Evolutionary conservation across 2,329 filamentous ascomycete species (phyloP), one percentile per base, ranked within the genome.

Genomic region (Pseudogymnoascus sp.): DNA sequence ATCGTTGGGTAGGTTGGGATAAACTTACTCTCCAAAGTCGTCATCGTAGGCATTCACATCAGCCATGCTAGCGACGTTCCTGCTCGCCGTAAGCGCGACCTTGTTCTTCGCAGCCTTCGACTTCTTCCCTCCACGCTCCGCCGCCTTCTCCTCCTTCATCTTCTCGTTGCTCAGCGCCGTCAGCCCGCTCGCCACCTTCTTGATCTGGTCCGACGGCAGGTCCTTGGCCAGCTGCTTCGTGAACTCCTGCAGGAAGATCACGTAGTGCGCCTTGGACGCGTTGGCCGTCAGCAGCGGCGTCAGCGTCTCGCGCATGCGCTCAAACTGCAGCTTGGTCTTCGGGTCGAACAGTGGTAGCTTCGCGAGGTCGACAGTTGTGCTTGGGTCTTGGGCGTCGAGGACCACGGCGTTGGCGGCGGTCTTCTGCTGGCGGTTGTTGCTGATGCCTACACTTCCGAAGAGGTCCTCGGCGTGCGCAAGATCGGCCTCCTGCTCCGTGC

Each of bases 151-250:
- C 77, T 97, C 93, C 81, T 92, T 96, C 88, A 97, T 88, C 83
- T 96, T 97, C 84, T 97, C 95, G 75, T 99, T 99, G 74, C 91
- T 85, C 63, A 96, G 83, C 4, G 92, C 88, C n/a, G 93, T 96
- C 72, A 99, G 78, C 4, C 85, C 83, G 76, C 90, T 96, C 11
- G 91, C 86, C 68, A 96, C 85, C 83, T 97, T 97, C 85, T 97
- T 97, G 78, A 97, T 93, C 79, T 97, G 92, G 64, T 95, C 88
- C 74, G 91, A 96, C 13, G 89, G 87, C 68, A 99, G 78, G 29
- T 96, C 93, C 78, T 92, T 93, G 70, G 88, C 85, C 50, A 97
- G 83, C 72, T 91, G 87, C 81, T 96, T 96, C 67, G 84, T 78
- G 72, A 99, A 95, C 72, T 97, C 95, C 75, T 93, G 90, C 63